Conservation (phyloP, 1,284 basidiomycete genomes). For the Leccinum fuscescens region DNA sequence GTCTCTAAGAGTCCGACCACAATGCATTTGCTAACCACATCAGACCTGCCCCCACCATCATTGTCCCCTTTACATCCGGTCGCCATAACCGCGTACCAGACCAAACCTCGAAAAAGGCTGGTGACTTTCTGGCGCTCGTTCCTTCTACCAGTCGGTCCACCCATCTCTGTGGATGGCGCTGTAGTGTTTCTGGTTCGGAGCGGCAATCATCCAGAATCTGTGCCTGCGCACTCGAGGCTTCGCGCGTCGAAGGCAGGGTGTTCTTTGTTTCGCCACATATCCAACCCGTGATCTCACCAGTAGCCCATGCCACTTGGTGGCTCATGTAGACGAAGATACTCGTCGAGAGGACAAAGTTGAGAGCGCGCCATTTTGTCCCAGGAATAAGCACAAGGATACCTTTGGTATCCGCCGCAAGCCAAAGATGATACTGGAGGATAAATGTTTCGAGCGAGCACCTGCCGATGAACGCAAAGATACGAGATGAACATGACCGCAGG, state of each 20-base stretch:
- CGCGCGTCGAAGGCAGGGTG: slow-evolving; percentile 33
- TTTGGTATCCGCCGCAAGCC: slow-evolving; percentile 86
- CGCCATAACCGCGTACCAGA: slow-evolving; percentile 30
- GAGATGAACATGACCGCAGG: slow-evolving; percentile 68
- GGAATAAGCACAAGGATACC: slow-evolving; percentile 80
- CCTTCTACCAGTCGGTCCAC: slow-evolving; percentile 52
- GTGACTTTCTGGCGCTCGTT: slow-evolving; percentile 25
- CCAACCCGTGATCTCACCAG: slow-evolving; percentile 69
- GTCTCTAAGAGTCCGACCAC: slow-evolving; percentile 44
- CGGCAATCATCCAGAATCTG: not conserved
- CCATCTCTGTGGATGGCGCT: slow-evolving; percentile 47
- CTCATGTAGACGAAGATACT: slow-evolving; percentile 78
- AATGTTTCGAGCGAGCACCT: slow-evolving; percentile 84
- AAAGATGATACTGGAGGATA: slow-evolving; percentile 87
- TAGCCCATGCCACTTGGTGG: slow-evolving; percentile 74
- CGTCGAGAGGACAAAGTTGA: slow-evolving; percentile 77
- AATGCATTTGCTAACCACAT: slow-evolving; percentile 61
- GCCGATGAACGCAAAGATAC: slow-evolving; percentile 77
- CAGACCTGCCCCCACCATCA: slow-evolving; percentile 33
- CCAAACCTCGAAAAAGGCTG: slow-evolving; percentile 32
- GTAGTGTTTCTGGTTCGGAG: slow-evolving; percentile 36
- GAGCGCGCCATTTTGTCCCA: slow-evolving; percentile 64
- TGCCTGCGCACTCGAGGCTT: not conserved
- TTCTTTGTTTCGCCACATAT: slow-evolving; percentile 50
- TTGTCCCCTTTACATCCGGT: slow-evolving; percentile 34